Conservation (phyloP, 257 asterid genomes). For the Solanum boliviense region DNA sequence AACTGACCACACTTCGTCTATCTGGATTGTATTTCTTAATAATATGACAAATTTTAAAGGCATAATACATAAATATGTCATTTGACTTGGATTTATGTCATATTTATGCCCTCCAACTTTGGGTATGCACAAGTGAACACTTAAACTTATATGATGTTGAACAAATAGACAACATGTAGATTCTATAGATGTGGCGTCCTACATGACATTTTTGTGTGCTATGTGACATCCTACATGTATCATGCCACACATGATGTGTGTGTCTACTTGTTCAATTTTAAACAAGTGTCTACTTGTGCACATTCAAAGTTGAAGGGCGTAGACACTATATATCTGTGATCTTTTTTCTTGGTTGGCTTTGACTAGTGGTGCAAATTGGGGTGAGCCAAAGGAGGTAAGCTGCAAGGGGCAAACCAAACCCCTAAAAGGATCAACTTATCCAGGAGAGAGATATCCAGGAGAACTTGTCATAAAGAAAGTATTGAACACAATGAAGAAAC, state of each 20-base stretch:
- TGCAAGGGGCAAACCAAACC: constrained; percentile 47
- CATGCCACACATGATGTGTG: accelerated
- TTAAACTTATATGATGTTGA: not conserved
- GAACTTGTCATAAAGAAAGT: constrained; percentile 47
- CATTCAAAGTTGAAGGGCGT: accelerated
- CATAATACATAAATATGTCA: too few relatives aligned
- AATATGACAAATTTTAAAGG: accelerated
- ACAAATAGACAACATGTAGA: not conserved
- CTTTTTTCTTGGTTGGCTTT: not conserved
- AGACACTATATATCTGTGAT: not conserved
- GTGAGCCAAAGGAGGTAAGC: constrained; percentile 21
- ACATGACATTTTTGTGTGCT: not conserved
- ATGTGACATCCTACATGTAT: not conserved
- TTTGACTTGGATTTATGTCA: too few relatives aligned
- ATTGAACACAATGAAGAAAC: constrained; percentile 29
- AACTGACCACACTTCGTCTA: too few relatives aligned
- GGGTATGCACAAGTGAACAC: not conserved
- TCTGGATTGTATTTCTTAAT: too few relatives aligned
- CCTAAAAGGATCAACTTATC: constrained; percentile 32
- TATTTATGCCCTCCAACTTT: not conserved
- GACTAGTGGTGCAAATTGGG: constrained; percentile 50
- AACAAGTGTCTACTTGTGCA: not conserved
- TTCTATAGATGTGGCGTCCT: not conserved
- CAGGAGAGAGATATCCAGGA: constrained; percentile 40
- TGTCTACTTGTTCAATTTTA: too few relatives aligned